Evolutionary conservation across 1,284 basidiomycete genomes (phyloP).

Genomic region (Grifola frondosa): DNA sequence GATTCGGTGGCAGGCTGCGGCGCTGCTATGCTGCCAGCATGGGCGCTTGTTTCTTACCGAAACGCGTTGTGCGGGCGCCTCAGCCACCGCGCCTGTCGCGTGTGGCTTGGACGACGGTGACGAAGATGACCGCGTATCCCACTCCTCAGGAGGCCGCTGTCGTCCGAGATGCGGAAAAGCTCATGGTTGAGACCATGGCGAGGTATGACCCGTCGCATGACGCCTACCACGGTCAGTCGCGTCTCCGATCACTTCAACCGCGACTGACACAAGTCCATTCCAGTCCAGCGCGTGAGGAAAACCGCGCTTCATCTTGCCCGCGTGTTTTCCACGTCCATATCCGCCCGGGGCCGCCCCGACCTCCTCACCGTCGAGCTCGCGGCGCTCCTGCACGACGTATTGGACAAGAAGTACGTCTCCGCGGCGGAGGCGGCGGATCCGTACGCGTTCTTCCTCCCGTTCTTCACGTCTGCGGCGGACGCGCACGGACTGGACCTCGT

Average conservation of each 20-base stretch:
- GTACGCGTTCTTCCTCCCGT: slow-evolving; percentile 64
- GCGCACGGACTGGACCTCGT: slow-evolving; percentile 53
- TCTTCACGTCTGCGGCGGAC: slow-evolving; percentile 51
- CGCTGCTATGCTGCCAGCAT: slow-evolving; percentile 1
- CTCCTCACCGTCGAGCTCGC: slow-evolving; percentile 78
- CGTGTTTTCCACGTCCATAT: slow-evolving; percentile 30
- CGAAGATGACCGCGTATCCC: slow-evolving; percentile 32
- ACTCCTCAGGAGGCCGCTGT: slow-evolving; percentile 40
- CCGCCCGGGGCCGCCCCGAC: slow-evolving; percentile 48
- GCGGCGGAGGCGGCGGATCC: slow-evolving; percentile 57
- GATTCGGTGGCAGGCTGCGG: slow-evolving; percentile 7
- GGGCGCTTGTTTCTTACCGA: slow-evolving; percentile 4
- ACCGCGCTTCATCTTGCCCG: slow-evolving; percentile 72
- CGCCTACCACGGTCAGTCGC: slow-evolving; percentile 72
- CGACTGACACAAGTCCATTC: background rate
- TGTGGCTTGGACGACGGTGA: background rate
- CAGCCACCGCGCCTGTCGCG: background rate
- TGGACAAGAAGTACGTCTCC: slow-evolving; percentile 82
- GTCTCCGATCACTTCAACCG: slow-evolving; percentile 2
- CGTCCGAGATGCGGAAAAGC: slow-evolving; percentile 60
- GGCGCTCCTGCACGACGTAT: slow-evolving; percentile 86
- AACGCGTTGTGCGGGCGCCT: slow-evolving; percentile 2
- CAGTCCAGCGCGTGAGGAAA: slow-evolving; percentile 81
- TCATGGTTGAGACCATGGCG: slow-evolving; percentile 78
- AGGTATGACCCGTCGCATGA: slow-evolving; percentile 91